Conservation (phyloP, 192 early-diverging fungal genomes). For the Coemansia sp. region DNA sequence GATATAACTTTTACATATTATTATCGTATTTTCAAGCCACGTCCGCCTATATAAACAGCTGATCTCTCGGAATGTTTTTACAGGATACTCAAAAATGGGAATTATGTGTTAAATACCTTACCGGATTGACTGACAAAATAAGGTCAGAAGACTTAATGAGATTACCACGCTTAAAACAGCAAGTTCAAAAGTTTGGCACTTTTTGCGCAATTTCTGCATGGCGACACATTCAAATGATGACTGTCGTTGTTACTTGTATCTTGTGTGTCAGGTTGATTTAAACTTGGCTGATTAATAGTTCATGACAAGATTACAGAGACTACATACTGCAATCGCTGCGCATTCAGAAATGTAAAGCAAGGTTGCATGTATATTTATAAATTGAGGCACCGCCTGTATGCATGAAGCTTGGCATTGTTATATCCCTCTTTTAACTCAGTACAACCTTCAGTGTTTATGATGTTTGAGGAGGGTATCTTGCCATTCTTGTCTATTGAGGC, state of each 20-base stretch:
- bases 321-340: neutral
- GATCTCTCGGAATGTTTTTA: too few relatives aligned
- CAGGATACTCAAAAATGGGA: too few relatives aligned
- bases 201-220: neutral
- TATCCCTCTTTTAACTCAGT: slow-evolving; percentile 8
- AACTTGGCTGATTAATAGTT: neutral
- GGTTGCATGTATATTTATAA: neutral
- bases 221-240: neutral
- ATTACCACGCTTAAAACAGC: neutral
- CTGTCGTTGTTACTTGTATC: neutral
- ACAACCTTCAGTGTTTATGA: neutral
- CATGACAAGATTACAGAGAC: neutral
- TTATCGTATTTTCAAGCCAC: too few relatives aligned
- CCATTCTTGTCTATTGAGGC: slow-evolving; percentile 1
- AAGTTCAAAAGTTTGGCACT: neutral
- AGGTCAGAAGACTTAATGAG: too few relatives aligned
- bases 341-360: neutral
- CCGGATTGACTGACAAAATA: too few relatives aligned
- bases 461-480: slow-evolving; percentile 8
- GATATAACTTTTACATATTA: too few relatives aligned
- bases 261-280: neutral
- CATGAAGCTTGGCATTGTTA: slow-evolving; percentile 16
- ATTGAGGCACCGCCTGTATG: slow-evolving; percentile 21
- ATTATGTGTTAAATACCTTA: too few relatives aligned
- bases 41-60: too few relatives aligned